Evolutionary conservation across 306 rosid species (phyloP).

Genomic region (Sicyos edulis): DNA sequence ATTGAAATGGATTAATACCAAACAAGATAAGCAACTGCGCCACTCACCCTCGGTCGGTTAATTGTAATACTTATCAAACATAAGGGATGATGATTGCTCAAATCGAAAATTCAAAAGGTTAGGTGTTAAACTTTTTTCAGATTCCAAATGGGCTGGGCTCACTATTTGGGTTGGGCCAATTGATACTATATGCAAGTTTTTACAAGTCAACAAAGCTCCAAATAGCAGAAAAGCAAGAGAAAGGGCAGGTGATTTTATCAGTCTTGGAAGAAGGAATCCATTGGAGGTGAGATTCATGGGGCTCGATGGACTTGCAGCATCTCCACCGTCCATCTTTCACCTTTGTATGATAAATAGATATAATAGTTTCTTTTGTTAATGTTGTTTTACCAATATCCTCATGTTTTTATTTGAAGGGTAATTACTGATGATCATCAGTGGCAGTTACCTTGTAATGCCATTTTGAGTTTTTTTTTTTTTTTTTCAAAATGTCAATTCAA

Average conservation of each 20-base stretch:
- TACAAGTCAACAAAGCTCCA: conserved; percentile 59
- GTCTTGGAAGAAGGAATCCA: not conserved
- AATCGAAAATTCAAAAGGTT: too few species aligned
- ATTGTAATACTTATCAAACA: too few species aligned
- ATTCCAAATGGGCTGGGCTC: conserved; percentile 79
- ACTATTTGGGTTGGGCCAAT: conserved; percentile 46
- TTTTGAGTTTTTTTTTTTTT: too few species aligned
- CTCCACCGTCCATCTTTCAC: conserved; percentile 16
- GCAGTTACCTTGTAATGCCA: too few species aligned
- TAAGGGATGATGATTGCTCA: too few species aligned
- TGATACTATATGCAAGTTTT: conserved; percentile 62
- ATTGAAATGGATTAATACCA: too few species aligned
- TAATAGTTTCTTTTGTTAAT: too few species aligned
- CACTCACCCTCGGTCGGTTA: too few species aligned
- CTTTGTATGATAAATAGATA: not conserved
- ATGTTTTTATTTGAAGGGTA: conserved; percentile 16
- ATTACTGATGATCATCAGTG: too few species aligned
- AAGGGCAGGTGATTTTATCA: conserved; percentile 29
- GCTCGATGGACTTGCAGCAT: not conserved
- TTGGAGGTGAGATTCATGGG: conserved; percentile 3
- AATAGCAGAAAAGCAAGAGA: conserved; percentile 45
- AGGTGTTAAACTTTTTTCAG: too few species aligned
- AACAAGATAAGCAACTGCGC: too few species aligned
- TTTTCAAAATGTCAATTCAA: too few species aligned
- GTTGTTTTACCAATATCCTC: not conserved